Base-by-base conservation (phyloP, 345 rosid genomes). In the Excoecaria cochinchinensis region DNA sequence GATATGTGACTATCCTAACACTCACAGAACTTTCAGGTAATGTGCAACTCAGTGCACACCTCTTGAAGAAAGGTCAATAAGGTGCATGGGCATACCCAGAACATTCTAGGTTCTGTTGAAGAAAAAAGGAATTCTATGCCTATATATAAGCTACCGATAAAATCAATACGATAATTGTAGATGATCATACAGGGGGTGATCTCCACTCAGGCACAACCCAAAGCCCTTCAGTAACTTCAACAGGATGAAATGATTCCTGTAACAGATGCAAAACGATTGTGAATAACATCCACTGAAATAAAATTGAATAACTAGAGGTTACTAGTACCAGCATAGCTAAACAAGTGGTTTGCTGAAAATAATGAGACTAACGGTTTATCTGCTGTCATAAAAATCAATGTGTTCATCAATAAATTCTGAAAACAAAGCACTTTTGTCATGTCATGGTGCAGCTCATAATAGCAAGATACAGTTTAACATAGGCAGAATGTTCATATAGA, bases 171-270 rank as follows among this genome's bases (percentile, higher is more conserved):
- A 77, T 39, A 67, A 59, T 57, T 40, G 56, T 25, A 75, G 74
- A 71, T 68, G 70, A 80, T 82, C 90, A 82, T 92, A 95, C 99
- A 36, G 88, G 91, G 73, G 97, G 90, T 72, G 90, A 69, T 75
- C 69, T 77, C 99, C 97, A 90, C 80, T 92, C 92, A 10, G 95
- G 97, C 67, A 90, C 87, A 62, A 95, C 86, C 99, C 97, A 95
- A 74, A 92, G 90, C 65, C 94, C 88, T 76, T 87, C 77, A 2
- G 87, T 74, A 24, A 92, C 85, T 86, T 88, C 88, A 55, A 94
- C 84, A 39, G 97, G 92, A 70, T 75, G 83, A 87, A 95, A 92
- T 44, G 81, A 89, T 70, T 95, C 92, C 99, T 92, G 84, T 68
- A 80, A 77, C 61, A 73, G 61, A 78, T 52, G 48, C 57, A 72